phyloP scores from a whole-genome alignment of 208 protist genomes.

The Acanthamoeba triangularis region DNA sequence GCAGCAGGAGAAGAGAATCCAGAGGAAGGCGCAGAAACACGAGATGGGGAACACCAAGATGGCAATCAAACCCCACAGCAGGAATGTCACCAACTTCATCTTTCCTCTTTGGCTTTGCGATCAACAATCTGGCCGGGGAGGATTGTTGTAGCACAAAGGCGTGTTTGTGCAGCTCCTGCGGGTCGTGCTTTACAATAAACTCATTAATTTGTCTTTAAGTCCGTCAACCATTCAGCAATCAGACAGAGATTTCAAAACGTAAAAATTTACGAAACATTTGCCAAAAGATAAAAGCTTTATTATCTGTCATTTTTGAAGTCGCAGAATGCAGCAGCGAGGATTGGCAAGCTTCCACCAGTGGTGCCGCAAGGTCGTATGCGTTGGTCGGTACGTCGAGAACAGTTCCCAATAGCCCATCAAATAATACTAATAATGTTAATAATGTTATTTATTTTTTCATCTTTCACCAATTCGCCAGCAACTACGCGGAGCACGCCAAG shows the following conservation, averaged over 20 bases:
- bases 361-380: conserved; percentile 28
- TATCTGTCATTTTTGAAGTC: too few species aligned
- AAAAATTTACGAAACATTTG: too few species aligned
- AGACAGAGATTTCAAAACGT: too few species aligned
- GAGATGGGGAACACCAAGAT: conserved; percentile 73
- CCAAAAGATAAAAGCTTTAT: too few species aligned
- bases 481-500: conserved; percentile 88
- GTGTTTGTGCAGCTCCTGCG: neutral
- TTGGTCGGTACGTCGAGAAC: conserved; percentile 1
- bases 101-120: neutral
- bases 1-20: conserved; percentile 53
- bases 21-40: conserved; percentile 63
- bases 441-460: too few species aligned
- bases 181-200: too few species aligned
- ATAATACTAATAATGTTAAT: too few species aligned
- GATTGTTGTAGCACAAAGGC: neutral
- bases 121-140: neutral
- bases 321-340: too few species aligned
- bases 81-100: conserved; percentile 46
- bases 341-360: neutral
- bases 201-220: too few species aligned
- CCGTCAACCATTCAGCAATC: too few species aligned
- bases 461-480: too few species aligned
- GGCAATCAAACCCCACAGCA: conserved; percentile 24
- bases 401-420: too few species aligned